These are phyloP conservation scores for Neostapfia colusana DNA, from an alignment of 176 grass and related monocot genomes.

Conservation along the genomic window DNA sequence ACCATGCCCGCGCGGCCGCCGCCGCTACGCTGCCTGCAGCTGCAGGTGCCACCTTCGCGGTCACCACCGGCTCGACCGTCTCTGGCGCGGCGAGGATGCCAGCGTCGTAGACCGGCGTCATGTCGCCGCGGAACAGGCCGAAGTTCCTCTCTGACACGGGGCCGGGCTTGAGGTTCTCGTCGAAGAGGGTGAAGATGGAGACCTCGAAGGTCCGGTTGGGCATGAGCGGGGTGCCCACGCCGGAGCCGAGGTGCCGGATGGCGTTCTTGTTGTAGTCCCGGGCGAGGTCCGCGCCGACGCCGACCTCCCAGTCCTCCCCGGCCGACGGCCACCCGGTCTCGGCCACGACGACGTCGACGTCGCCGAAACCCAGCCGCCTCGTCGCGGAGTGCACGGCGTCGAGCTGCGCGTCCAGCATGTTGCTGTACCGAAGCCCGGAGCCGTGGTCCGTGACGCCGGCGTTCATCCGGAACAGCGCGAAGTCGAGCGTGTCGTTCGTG, in stretches of 20 bases:
- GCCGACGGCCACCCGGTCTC: slow-evolving; percentile 85
- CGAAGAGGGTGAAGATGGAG: slow-evolving; percentile 77
- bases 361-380: slow-evolving; percentile 41
- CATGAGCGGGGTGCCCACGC: slow-evolving; percentile 81
- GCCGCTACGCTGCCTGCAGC: neutral
- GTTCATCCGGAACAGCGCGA: slow-evolving; percentile 63
- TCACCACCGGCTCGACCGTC: slow-evolving; percentile 35
- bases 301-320: slow-evolving; percentile 59
- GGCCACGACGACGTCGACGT: slow-evolving; percentile 65
- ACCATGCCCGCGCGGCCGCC: slow-evolving; percentile 42
- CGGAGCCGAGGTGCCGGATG: slow-evolving; percentile 67
- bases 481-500: slow-evolving; percentile 54
- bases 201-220: slow-evolving; percentile 74
- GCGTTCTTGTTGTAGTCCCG: slow-evolving; percentile 74
- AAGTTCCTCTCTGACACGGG: slow-evolving; percentile 68
- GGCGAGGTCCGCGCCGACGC: slow-evolving; percentile 46
- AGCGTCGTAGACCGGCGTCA: slow-evolving; percentile 37
- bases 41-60: slow-evolving; percentile 19
- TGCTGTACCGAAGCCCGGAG: slow-evolving; percentile 58
- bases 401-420: slow-evolving; percentile 89
- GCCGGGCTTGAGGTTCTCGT: slow-evolving; percentile 76
- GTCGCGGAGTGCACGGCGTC: slow-evolving; percentile 76
- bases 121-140: slow-evolving; percentile 66
- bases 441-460: slow-evolving; percentile 50
- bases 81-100: slow-evolving; percentile 55